These are phyloP conservation scores for Zancudomyces culisetae DNA, from an alignment of 371 early-diverging fungal species.

Conservation along the genomic window DNA sequence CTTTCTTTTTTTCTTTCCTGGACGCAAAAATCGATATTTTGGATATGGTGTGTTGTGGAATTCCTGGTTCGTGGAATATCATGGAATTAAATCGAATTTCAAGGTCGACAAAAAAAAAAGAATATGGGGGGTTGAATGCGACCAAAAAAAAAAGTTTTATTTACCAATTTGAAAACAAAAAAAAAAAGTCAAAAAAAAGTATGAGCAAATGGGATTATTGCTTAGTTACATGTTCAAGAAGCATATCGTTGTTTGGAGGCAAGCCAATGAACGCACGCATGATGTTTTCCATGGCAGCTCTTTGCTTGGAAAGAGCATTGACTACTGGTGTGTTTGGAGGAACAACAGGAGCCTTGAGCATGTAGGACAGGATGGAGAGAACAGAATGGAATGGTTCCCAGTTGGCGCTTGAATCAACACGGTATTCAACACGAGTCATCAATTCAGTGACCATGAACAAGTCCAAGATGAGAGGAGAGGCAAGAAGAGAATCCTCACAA, in stretches of 20 bases:
- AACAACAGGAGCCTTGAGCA: conserved; percentile 85
- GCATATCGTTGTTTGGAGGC: conserved; percentile 74
- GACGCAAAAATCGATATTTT: no score
- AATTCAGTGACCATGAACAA: conserved; percentile 82
- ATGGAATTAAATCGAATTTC: no score
- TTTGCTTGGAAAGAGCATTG: conserved; percentile 84
- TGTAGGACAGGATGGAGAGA: conserved; percentile 68
- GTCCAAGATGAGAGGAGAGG: conserved; percentile 90
- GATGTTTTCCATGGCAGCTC: conserved; percentile 87
- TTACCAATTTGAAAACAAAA: not conserved
- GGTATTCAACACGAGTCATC: conserved; percentile 83
- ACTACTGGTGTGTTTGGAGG: conserved; percentile 81
- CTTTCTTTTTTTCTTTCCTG: no score
- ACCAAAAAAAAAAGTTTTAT: not conserved
- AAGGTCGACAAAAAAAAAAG: no score
- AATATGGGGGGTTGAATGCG: not conserved
- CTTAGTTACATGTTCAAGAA: conserved; percentile 66
- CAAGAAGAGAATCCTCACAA: conserved; percentile 94
- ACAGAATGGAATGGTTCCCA: conserved; percentile 80
- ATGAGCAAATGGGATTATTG: conserved; percentile 14
- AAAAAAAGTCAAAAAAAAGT: not conserved
- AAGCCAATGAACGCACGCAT: conserved; percentile 89
- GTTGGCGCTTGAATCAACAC: conserved; percentile 24
- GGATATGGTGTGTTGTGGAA: no score
- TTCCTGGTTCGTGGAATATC: no score